Conservation (phyloP, 352 stramenopile genomes). For the Phytopythium ostracodes region DNA sequence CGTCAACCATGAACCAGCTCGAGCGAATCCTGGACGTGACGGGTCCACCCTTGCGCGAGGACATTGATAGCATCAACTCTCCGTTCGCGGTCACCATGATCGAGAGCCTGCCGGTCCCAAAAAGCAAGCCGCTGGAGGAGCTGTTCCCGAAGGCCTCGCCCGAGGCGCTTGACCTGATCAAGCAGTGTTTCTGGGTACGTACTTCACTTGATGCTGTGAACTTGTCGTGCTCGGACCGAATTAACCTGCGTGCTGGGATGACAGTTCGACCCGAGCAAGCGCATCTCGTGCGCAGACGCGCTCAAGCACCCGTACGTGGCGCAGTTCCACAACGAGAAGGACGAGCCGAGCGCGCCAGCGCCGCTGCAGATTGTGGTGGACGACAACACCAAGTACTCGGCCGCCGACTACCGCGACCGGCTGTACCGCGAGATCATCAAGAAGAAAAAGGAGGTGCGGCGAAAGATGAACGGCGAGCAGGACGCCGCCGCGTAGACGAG, state of each 20-base stretch:
- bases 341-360: constrained; percentile 78
- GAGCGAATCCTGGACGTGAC: constrained; percentile 96
- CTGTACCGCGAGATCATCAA: constrained; percentile 93
- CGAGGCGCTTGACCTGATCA: constrained; percentile 89
- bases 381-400: constrained; percentile 94
- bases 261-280: constrained; percentile 91
- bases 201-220: not conserved
- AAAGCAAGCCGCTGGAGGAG: constrained; percentile 76
- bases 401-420: constrained; percentile 90
- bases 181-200: constrained; percentile 80
- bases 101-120: constrained; percentile 80
- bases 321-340: constrained; percentile 95
- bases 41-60: constrained; percentile 80
- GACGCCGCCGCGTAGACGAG: constrained; percentile 10
- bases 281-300: constrained; percentile 81
- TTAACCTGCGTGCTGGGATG: too few relatives aligned
- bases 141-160: constrained; percentile 85
- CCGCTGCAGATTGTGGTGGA: constrained; percentile 87
- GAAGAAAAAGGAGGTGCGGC: constrained; percentile 89
- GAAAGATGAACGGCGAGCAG: constrained; percentile 28
- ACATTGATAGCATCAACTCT: constrained; percentile 91
- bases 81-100: constrained; percentile 93
- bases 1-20: constrained; percentile 96
- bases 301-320: constrained; percentile 93
- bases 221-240: too few relatives aligned